A percentile compares a stretch with the other conserved stretches of the same genome.
Evolutionary conservation across 805 yeast species (phyloP).

Genomic region (Saccharomyces paradoxus): DNA sequence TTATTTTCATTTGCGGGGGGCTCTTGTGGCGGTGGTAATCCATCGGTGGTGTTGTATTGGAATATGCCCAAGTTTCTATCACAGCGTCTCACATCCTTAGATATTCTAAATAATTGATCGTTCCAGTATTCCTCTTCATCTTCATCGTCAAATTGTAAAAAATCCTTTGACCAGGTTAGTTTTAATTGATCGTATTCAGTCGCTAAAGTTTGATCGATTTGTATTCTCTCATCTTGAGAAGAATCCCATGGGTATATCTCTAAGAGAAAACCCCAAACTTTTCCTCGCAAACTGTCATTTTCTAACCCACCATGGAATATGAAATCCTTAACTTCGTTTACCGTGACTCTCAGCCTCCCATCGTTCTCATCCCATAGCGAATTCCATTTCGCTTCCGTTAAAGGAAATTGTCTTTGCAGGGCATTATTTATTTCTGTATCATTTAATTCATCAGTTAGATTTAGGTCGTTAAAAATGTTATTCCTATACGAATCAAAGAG

Average conservation of each 20-base stretch:
- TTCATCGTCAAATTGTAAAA: conserved; percentile 11
- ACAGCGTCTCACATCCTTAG: conserved; percentile 87
- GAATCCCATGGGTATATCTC: conserved; percentile 89
- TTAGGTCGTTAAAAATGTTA: conserved; percentile 47
- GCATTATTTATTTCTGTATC: conserved; percentile 40
- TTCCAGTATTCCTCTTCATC: conserved; percentile 65
- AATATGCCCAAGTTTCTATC: conserved; percentile 72
- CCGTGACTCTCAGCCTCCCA: conserved; percentile 69
- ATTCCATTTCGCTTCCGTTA: conserved; percentile 64
- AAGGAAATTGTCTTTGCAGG: conserved; percentile 47
- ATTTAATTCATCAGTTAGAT: conserved; percentile 22
- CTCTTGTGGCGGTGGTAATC: conserved; percentile 19
- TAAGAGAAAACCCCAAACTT: conserved; percentile 81
- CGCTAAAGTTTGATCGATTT: conserved; percentile 46
- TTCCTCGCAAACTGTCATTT: conserved; percentile 43
- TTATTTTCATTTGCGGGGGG: conserved; percentile 17
- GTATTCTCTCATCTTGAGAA: conserved; percentile 56
- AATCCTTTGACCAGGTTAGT: conserved; percentile 57
- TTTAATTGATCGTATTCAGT: conserved; percentile 53
- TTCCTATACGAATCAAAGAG: conserved; percentile 53
- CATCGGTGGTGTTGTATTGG: conserved; percentile 33
- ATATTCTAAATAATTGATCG: conserved; percentile 84
- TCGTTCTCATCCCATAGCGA: conserved; percentile 62
- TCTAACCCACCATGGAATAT: conserved; percentile 87
- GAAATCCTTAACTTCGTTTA: conserved; percentile 67